Base-by-base conservation (phyloP, 2,329 filamentous ascomycete species). In the Botrytis byssoidea region DNA sequence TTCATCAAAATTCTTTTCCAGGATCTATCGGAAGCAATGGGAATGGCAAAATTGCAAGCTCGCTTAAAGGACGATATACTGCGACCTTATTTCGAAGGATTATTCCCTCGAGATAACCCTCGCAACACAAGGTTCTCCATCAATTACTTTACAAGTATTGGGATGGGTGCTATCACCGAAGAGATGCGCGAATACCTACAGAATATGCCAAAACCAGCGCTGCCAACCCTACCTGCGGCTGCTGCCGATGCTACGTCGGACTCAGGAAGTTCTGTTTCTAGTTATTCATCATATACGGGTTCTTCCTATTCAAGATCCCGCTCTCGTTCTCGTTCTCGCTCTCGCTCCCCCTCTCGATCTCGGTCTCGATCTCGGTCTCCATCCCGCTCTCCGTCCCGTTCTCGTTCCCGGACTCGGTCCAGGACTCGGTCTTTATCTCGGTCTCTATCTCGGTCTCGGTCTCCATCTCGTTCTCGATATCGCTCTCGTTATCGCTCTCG, bases 111-210 rank as follows among this genome's bases (percentile, higher is more conserved):
- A 75, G 95, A 98, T 82, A 93, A 94, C 79, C 90, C 94, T 37
- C 91, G 93, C 81, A 96, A 98, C 83, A 94, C 95, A 57, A 91
- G 95, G 71, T 99, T 99, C 86, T 93, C 95, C 69, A 97, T 99
- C 90, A 99, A 99, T 84, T 99, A 98, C 87, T 98, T 99, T 83
- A 99, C 96, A 16, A 96, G 94, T 79, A 97, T 99, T 79, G 94
- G 95, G 74, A 97, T 99, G 93, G 96, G 96, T 81, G 90, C 89
- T 37, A 87, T 99, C 75, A 99, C 96, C 2, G 96, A 99, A 81
- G 93, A 94, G 77, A 97, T 98, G 94, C 91, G 96, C 82, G 93
- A 97, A 80, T 90, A 92, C 81, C 87, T 99, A 73, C 92, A 95
- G 82, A 97, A 94, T 80, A 89, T 97, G 83, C 95, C 95, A 20